Base-by-base conservation (phyloP, 345 rosid genomes). In the Pugionium cornutum region DNA sequence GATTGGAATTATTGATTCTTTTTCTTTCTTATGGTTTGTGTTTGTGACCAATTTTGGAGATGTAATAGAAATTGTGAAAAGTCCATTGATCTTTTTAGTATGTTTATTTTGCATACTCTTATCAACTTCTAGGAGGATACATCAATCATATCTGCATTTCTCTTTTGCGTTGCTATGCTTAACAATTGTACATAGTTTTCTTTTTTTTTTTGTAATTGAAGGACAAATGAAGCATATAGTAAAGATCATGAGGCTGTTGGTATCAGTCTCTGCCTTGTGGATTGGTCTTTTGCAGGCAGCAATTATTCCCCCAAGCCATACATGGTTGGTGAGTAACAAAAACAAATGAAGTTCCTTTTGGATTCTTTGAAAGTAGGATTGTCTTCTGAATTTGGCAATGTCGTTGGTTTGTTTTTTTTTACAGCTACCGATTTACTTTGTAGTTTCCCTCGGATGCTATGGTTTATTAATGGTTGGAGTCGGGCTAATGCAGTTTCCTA, bases 351-450 rank as follows among this genome's bases (percentile, higher is more conserved):
- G 18, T 18, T 5, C 7, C 7, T 36, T 49, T 7, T n/a, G 18
- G 18, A 18, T 18, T 18, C 18, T 42, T 68, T 54, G 36, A 47
- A 45, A 46, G 10, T 31, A 37, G 2, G 44, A 46, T 26, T 32
- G 25, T 31, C 3, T 56, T 48, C 52, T 47, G 36, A 25, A 18
- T 58, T 35, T 9, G 9, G 47, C 62, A 50, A 27, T 27, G 34
- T 73, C 43, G 2, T 11, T 3, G 8, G 41, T 48, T 52, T 27
- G 43, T 42, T 11, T 35, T 58, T 58, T 58, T 18, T 18, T 18
- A 4, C 75, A 84, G 87, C 75, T 89, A 50, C 90, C 87, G 4
- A 79, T 84, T 69, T 89, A 89, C 70, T 79, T 18, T 18, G 18
- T 18, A 18, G 18, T 18, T 18, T 18, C 18, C 18, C 18, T 18